Base-by-base conservation (phyloP, 2,329 filamentous ascomycete genomes). In the Beauveria pseudobassiana region DNA sequence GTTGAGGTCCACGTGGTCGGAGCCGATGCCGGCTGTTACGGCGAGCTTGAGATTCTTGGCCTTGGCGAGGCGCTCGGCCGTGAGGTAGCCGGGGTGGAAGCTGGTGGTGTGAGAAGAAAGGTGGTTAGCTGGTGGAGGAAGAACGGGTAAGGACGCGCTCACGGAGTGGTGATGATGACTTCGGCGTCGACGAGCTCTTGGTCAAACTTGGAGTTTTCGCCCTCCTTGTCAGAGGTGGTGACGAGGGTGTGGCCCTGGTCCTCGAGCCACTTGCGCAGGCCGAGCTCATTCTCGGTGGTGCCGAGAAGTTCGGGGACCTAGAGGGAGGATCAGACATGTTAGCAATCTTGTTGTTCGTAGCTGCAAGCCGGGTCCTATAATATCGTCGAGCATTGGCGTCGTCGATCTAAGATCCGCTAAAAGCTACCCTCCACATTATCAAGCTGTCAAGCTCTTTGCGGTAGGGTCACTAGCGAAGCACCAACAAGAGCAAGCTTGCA, bases 21-120 rank as follows among this genome's bases (percentile, higher is more conserved):
- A 98, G 69, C 95, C 95, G 74, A 99, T 96, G 82, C 95, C 95
- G 70, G 95, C 95, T 57, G 95, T 99, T 77, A 99, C 80, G 75
- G 93, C 93, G 65, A 99, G 82, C 87, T 98, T 98, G 72, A 99
- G 89, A 63, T 99, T 98, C 89, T 98, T 98, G 69, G 95, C 95
- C 82, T 95, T 96, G 72, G 91, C 91, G 62, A 99, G 87, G 74
- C 95, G 93, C 82, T 98, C 93, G 60, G 91, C 91, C 55, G 90
- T 98, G 63, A 99, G 89, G 83, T 99, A 99, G 67, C 93, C 95
- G 60, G 93, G 93, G 83, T 98, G 93, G 88, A 98, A 98, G 74
- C 91, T 96, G 69, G 26, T 14, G 18, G 14, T 14, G 22, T 24
- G 38, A 10, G 34, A 16, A 59, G 40, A 5, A 3, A 42, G 5